Evolutionary conservation across 805 yeast genomes (phyloP).

Genomic region (Candida succiphila): DNA sequence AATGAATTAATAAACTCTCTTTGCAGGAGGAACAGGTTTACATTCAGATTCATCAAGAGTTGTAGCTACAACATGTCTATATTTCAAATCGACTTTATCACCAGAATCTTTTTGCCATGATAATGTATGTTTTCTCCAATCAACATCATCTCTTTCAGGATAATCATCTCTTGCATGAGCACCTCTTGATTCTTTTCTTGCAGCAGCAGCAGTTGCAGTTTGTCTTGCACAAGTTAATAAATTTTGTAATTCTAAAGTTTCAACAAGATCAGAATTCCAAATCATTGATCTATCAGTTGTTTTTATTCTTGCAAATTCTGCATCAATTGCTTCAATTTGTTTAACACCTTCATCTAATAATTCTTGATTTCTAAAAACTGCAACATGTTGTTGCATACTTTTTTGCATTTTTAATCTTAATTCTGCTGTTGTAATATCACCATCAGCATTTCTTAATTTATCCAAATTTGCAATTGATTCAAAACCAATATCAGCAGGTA

Average conservation of each 20-base stretch:
- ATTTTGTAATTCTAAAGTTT: slow-evolving; percentile 93
- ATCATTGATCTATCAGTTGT: slow-evolving; percentile 96
- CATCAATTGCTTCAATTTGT: slow-evolving; percentile 67
- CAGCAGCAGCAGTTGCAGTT: slow-evolving; percentile 90
- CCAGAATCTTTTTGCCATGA: slow-evolving; percentile 80
- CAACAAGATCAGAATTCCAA: slow-evolving; percentile 96
- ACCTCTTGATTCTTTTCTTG: slow-evolving; percentile 96
- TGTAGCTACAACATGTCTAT: slow-evolving; percentile 74
- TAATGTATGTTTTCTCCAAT: slow-evolving; percentile 97
- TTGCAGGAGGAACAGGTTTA: slow-evolving; percentile 93
- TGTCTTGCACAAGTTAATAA: slow-evolving; percentile 94
- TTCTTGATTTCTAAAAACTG: slow-evolving; percentile 92
- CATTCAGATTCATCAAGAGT: slow-evolving; percentile 91
- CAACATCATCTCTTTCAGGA: slow-evolving; percentile 89
- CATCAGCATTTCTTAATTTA: slow-evolving; percentile 74
- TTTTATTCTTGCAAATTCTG: slow-evolving; percentile 62
- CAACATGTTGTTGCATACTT: slow-evolving; percentile 93
- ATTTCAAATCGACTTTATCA: slow-evolving; percentile 61
- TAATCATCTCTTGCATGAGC: slow-evolving; percentile 98
- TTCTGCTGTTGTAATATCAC: slow-evolving; percentile 75
- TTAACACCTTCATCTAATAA: slow-evolving; percentile 86
- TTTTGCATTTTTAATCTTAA: slow-evolving; percentile 90
- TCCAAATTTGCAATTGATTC: slow-evolving; percentile 89
- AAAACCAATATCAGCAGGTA: slow-evolving; percentile 79
- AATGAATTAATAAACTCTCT: slow-evolving; percentile 36